Conservation (phyloP, 805 yeast genomes). For the Yarrowia keelungensis region DNA sequence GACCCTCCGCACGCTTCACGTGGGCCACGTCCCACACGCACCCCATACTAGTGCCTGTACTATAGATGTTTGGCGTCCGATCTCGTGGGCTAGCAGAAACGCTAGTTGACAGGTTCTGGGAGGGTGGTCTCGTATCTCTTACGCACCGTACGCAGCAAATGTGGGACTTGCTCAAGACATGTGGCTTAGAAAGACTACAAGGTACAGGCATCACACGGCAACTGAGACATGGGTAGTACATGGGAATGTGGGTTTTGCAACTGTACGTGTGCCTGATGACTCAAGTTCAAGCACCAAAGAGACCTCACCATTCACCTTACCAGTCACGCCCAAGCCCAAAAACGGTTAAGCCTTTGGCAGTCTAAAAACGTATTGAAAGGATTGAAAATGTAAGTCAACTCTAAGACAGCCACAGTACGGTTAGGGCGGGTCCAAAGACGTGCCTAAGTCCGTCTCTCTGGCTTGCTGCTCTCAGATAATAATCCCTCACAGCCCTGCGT, state of each 20-base stretch:
- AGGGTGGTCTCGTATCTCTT: neutral
- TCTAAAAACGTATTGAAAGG: neutral
- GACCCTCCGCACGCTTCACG: no score
- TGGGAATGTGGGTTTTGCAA: no score
- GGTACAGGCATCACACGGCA: neutral
- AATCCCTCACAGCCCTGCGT: neutral
- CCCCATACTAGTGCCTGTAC: neutral
- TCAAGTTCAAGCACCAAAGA: no score
- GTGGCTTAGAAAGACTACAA: neutral
- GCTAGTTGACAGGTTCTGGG: neutral
- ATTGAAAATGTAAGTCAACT: neutral
- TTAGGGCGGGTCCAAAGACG: neutral
- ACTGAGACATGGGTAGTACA: neutral
- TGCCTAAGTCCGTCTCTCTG: neutral
- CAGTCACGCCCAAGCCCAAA: neutral
- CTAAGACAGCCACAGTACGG: slow-evolving; percentile 12
- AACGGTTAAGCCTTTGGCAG: neutral
- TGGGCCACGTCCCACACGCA: neutral
- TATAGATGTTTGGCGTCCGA: neutral
- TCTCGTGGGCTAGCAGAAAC: neutral
- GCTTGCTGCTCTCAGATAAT: neutral
- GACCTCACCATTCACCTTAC: neutral
- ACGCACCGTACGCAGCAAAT: neutral
- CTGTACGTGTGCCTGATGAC: no score
- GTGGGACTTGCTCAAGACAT: neutral